Evolutionary conservation across 306 rosid genomes (phyloP), one percentile per base, ranked within the genome.

Genomic region (Mimosa bimucronata): DNA sequence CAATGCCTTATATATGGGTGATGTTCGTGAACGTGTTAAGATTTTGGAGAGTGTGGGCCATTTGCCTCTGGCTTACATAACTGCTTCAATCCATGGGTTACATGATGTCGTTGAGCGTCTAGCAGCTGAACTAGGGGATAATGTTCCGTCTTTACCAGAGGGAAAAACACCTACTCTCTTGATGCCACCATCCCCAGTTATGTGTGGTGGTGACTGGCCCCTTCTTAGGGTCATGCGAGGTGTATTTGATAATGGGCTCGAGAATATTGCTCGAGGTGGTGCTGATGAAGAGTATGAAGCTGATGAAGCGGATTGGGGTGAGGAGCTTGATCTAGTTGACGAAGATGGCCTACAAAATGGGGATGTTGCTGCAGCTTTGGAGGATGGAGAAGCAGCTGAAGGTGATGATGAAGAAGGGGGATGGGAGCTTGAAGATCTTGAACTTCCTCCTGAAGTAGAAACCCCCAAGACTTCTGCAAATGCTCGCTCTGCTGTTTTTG

Each of bases 401-500:
- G 98, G 84, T 71, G 85, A 87, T 18, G 97, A 90, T 12, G 98
- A 89, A 85, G 96, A 86, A 81, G 97, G 90, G 61, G 98, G 98
- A 75, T 94, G 98, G 98, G 94, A 87, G 71, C 92, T 94, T 69
- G 98, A 94, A 78, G 98, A 94, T 83, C 85, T 94, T 86, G 97
- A 89, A 73, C 93, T 94, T 3, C 97, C 90, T 50, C 89, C 97
- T 26, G 98, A 91, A 78, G 88, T 92, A 7, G 97, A 92, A 50
- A 94, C 98, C 13, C 94, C 97, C 25, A 89, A 81, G 85, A 88
- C 89, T 68, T 85, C 91, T 28, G 84, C 78, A 72, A 83, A 90
- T 82, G 46, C 94, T 25, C 94, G 82, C 15, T 78, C 91, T 41
- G 78, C 91, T 14, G 90, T 73, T 65, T 94, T 94, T 74, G 94